These are phyloP conservation scores for Colletotrichum australisinense DNA, from an alignment of 2,329 filamentous ascomycete genomes.

Conservation along the genomic window DNA sequence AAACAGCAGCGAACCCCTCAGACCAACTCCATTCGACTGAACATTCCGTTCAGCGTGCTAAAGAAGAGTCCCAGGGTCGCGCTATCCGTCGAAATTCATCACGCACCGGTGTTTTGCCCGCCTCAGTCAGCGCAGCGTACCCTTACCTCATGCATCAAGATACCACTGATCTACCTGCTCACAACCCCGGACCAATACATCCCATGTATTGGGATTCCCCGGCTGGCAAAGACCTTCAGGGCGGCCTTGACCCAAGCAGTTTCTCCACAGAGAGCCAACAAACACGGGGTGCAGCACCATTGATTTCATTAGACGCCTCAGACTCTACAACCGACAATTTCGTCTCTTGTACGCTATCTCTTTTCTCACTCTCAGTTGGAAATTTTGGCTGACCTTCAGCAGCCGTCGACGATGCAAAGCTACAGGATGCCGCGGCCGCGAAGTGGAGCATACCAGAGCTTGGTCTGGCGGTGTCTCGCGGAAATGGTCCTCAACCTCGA, in stretches of 20 bases:
- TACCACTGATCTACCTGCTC: background rate
- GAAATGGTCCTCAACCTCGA: constrained; percentile 48
- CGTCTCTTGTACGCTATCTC: background rate
- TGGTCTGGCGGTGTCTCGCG: constrained; percentile 32
- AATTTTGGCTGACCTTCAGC: background rate
- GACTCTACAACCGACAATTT: background rate
- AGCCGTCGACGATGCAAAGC: background rate
- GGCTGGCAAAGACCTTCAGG: no score
- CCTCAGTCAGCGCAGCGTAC: background rate
- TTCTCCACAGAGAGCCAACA: background rate
- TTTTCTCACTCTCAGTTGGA: background rate
- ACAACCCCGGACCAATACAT: background rate
- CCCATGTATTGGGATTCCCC: no score
- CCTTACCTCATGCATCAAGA: background rate
- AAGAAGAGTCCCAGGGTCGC: background rate
- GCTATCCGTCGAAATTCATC: background rate
- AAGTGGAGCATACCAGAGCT: background rate
- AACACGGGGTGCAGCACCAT: background rate
- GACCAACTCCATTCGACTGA: background rate
- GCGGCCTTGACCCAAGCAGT: background rate
- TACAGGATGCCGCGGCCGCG: background rate
- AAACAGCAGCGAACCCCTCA: background rate
- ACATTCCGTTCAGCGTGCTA: background rate
- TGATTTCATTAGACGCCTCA: no score
- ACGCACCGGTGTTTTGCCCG: background rate